Conservation (phyloP, 2,329 filamentous ascomycete genomes). For the Paraphaeosphaeria sporulosa region DNA sequence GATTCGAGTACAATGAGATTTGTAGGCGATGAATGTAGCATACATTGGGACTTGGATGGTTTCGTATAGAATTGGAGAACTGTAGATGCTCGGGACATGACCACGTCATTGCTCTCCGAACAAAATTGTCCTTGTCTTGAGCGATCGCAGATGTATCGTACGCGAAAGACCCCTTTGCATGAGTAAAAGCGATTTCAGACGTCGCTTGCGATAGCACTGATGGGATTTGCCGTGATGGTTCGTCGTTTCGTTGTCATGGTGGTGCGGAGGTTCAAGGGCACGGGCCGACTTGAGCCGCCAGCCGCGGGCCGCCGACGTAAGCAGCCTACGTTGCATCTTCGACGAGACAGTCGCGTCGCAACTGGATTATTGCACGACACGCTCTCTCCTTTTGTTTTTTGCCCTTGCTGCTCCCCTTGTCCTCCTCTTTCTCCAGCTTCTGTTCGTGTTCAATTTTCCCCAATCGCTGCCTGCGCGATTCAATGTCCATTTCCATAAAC, state of each 20-base stretch:
- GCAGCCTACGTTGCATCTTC: slow-evolving; percentile 49
- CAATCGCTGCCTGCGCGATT: slow-evolving; percentile 17
- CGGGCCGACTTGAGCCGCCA: slow-evolving; percentile 14
- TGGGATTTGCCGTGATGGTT: background rate
- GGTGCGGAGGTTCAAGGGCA: background rate
- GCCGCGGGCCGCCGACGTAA: slow-evolving; percentile 28
- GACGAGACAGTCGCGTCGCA: slow-evolving; percentile 33
- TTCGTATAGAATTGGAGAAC: too few species aligned
- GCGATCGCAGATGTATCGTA: background rate
- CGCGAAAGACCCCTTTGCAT: background rate
- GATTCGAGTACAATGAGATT: background rate
- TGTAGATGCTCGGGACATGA: background rate
- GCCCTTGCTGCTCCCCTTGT: background rate
- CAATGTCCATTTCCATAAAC: slow-evolving; percentile 28
- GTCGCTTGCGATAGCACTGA: background rate
- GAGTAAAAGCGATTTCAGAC: background rate
- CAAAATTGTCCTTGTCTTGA: too few species aligned
- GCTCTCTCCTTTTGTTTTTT: slow-evolving; percentile 8
- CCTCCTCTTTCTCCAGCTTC: background rate
- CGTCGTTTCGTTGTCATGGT: background rate
- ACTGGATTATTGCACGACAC: slow-evolving; percentile 17
- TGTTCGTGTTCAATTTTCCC: slow-evolving; percentile 8
- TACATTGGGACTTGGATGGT: too few species aligned
- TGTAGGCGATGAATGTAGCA: background rate
- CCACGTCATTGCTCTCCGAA: too few species aligned